Base-by-base conservation (phyloP, 805 yeast species). In the Myxozyma neglecta region DNA sequence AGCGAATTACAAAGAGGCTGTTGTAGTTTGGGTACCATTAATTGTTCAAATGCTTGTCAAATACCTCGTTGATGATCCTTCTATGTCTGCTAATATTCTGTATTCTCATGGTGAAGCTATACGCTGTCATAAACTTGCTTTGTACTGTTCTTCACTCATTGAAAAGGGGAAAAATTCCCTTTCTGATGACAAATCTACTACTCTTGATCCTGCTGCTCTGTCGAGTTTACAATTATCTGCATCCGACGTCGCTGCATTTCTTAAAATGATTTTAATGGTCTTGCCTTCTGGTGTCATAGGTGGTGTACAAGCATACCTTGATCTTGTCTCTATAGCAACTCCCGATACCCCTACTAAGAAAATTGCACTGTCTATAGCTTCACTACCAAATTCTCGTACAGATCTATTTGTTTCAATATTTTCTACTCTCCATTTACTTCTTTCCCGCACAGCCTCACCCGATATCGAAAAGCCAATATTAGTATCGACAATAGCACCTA, bases 231-330 rank as follows among this genome's bases (percentile, higher is more conserved):
- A 46, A 8, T 32, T 54, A 3, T 13, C 43, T 13, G 11, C 45
- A 8, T 7, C 16, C 5, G 59, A 56, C 39, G 55, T 56, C 10
- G 54, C 59, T 6, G 52, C 49, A 1, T 44, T 56, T 20, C 42
- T 56, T 14, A 56, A 56, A 29, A 20, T 48, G 44, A 24, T 56
- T 3, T 36, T 56, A 20, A 49, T 49, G 49, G 24, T 48, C 10
- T n/a, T 49, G 10, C 59, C 59, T 7, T 46, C 32, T 42, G 49
- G 55, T 36, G 55, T 56, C 20, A 20, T 56, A 20, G 53, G 53
- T 32, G 36, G 42, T 24, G 49, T 40, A 8, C 40, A 20, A 5
- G 40, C 35, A 13, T 56, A 48, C 32, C 40, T 37, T 16, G 59
- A 48, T 7, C 53, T 50, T 9, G 43, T 54, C 9, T 40, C 44